phyloP scores from a whole-genome alignment of 768 basidiomycete species.

The Gymnopilus dilepis region DNA sequence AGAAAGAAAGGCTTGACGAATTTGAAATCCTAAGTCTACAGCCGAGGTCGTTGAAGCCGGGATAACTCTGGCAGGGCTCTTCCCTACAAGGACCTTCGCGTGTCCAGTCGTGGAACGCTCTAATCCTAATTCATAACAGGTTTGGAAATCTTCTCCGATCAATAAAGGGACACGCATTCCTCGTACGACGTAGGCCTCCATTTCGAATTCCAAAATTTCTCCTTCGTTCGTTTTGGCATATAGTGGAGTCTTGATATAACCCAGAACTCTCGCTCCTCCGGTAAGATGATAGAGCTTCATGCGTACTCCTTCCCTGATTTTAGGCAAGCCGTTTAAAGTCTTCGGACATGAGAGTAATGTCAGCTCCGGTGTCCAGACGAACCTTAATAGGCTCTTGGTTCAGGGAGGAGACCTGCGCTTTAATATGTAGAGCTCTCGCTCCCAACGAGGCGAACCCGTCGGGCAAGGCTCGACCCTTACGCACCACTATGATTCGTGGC shows the following conservation, averaged over 20 bases:
- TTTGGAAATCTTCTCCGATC: constrained; percentile 21
- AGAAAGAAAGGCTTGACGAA: constrained; percentile 11
- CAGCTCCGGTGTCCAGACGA: constrained; percentile 2
- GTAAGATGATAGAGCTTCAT: constrained; percentile 22
- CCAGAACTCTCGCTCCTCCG: constrained; percentile 18
- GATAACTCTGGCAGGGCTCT: background rate
- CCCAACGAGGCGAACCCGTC: constrained; percentile 19
- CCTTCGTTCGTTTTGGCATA: constrained; percentile 8
- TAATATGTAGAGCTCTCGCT: constrained; percentile 8
- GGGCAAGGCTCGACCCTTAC: constrained; percentile 2
- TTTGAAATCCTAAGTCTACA: constrained; percentile 26
- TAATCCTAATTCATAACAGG: constrained; percentile 14
- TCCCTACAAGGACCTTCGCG: constrained; percentile 13
- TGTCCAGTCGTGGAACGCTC: constrained; percentile 11
- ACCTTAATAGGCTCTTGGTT: background rate
- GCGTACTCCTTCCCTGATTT: constrained; percentile 18
- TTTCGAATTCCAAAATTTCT: constrained; percentile 17
- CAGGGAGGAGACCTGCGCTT: background rate
- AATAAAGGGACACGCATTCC: constrained; percentile 27
- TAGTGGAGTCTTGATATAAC: constrained; percentile 16
- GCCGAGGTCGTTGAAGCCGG: constrained; percentile 15
- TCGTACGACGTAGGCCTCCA: constrained; percentile 31
- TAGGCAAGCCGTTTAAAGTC: constrained; percentile 10
- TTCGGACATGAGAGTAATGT: constrained; percentile 13
- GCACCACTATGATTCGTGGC: background rate